Conservation (phyloP, 2,329 filamentous ascomycete species). For the Trichoderma sp. region DNA sequence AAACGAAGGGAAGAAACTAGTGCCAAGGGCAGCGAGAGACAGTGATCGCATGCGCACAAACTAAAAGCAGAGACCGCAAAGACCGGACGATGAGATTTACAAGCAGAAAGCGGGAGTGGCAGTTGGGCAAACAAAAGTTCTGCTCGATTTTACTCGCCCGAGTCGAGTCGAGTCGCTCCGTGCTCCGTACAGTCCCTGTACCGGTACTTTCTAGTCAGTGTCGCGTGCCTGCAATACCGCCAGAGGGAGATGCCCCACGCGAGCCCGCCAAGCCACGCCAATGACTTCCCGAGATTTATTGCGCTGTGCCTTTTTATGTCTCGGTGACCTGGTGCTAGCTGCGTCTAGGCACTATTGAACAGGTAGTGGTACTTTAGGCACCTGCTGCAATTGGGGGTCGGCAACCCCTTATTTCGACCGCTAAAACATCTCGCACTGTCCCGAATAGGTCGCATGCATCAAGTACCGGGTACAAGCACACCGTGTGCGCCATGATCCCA, state of each 20-base stretch:
- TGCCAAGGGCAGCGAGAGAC: not conserved
- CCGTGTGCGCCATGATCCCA: not conserved
- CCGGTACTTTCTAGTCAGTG: conserved; percentile 8
- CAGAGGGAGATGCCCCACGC: conserved; percentile 1
- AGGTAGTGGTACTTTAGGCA: not conserved
- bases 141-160: not conserved
- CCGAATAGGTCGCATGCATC: not conserved
- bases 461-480: not conserved
- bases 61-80: not conserved
- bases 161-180: not conserved
- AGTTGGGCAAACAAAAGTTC: conserved; percentile 17
- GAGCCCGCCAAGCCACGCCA: conserved; percentile 3
- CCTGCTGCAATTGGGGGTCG: not conserved
- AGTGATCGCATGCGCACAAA: not conserved
- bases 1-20: not conserved
- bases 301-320: not conserved
- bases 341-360: not conserved
- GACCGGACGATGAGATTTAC: not conserved
- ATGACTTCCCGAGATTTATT: not conserved
- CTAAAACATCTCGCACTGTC: conserved; percentile 1
- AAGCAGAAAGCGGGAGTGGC: not conserved
- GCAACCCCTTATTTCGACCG: not conserved
- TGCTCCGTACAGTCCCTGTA: not conserved
- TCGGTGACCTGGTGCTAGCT: not conserved
- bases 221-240: conserved; percentile 22